phyloP scores from a whole-genome alignment of 495 filamentous ascomycete genomes.

The Hypoxylon fragiforme region DNA sequence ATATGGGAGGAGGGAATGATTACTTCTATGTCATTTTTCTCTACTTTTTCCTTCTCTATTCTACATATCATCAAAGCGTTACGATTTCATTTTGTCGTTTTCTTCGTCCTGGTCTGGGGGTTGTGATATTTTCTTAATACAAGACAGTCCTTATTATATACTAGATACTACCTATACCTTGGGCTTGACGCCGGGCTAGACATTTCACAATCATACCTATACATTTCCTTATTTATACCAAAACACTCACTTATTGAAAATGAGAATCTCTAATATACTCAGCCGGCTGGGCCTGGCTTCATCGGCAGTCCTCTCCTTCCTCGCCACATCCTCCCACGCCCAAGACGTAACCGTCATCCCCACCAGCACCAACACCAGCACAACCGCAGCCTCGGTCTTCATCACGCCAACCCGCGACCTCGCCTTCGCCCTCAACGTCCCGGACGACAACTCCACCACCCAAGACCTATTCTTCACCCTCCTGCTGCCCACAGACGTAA shows the following conservation, averaged over 20 bases:
- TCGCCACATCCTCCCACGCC: constrained; percentile 16
- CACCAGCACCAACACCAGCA: no score
- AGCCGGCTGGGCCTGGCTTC: constrained; percentile 29
- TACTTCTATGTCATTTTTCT: no score
- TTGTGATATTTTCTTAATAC: constrained; percentile 1
- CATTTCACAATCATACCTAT: no score
- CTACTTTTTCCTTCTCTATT: no score
- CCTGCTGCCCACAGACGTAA: constrained; percentile 43
- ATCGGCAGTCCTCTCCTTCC: constrained; percentile 16
- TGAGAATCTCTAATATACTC: constrained; percentile 24
- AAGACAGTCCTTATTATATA: background rate
- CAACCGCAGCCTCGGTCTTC: constrained; percentile 41
- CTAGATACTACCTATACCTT: background rate
- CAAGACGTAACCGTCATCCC: constrained; percentile 16
- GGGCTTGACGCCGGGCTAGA: background rate
- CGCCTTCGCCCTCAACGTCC: constrained; percentile 52
- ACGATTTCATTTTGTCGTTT: constrained; percentile 3
- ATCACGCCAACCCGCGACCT: constrained; percentile 41
- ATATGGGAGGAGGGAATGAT: background rate
- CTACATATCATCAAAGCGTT: no score
- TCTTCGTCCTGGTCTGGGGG: constrained; percentile 17
- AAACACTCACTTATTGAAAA: constrained; percentile 1
- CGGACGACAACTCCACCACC: constrained; percentile 39
- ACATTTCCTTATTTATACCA: background rate
- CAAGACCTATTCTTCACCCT: constrained; percentile 55